Evolutionary conservation across 1,139 yeast genomes (phyloP).

Genomic region (Tardiomyces blankii): DNA sequence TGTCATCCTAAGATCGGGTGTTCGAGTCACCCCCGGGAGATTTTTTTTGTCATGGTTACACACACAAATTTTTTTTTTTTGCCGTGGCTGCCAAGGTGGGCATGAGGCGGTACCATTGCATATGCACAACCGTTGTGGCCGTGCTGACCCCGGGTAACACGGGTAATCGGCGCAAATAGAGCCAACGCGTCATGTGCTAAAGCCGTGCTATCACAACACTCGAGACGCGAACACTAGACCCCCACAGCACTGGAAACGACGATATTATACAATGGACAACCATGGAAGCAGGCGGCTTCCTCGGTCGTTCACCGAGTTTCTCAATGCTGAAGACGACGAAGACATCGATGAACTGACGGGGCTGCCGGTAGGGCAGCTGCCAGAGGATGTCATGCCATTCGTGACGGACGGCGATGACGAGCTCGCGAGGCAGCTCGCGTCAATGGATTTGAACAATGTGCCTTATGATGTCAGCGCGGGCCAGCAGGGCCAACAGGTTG

Average conservation of each 20-base stretch:
- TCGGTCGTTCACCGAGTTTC: background rate
- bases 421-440: background rate
- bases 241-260: no score
- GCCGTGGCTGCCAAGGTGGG: no score
- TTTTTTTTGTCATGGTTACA: background rate
- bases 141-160: no score
- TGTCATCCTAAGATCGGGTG: slow-evolving; percentile 1
- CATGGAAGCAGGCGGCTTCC: background rate
- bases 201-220: no score
- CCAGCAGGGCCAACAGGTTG: no score
- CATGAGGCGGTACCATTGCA: no score
- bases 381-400: background rate
- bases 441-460: background rate
- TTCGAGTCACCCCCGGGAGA: slow-evolving; percentile 1
- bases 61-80: background rate
- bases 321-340: background rate
- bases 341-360: background rate
- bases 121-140: no score
- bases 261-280: background rate
- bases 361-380: background rate
- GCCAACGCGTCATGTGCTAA: no score
- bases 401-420: background rate
- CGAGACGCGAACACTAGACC: no score
- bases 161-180: no score
- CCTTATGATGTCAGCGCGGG: no score